phyloP scores from a whole-genome alignment of 768 basidiomycete genomes.

The Leccinum uliginosum region DNA sequence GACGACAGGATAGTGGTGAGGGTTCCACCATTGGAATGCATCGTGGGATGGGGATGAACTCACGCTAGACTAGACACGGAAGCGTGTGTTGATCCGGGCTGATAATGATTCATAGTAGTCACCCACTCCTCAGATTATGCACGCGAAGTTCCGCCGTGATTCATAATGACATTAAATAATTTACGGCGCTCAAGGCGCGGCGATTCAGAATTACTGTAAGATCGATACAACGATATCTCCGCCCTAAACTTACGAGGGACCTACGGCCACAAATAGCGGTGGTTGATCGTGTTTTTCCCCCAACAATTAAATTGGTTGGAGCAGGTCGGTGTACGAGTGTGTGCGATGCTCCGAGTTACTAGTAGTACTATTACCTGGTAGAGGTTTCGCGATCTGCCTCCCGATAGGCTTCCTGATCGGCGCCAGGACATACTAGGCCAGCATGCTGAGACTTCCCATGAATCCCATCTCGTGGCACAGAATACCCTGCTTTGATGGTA shows the following conservation, averaged over 20 bases:
- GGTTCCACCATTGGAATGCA: background rate
- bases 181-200: constrained; percentile 23
- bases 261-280: constrained; percentile 6
- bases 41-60: background rate
- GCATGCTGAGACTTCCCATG: constrained; percentile 2
- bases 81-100: constrained; percentile 11
- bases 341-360: too few species aligned
- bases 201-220: background rate
- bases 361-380: constrained; percentile 12
- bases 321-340: background rate
- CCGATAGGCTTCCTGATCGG: constrained; percentile 22
- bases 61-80: too few species aligned
- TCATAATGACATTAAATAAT: too few species aligned
- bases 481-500: constrained; percentile 9
- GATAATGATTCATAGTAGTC: too few species aligned
- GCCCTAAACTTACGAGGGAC: constrained; percentile 14
- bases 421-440: constrained; percentile 10
- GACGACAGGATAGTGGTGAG: background rate
- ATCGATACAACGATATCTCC: constrained; percentile 17
- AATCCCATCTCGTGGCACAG: constrained; percentile 18
- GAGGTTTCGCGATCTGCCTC: constrained; percentile 17
- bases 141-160: too few species aligned
- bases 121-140: too few species aligned
- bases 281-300: background rate
- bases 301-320: constrained; percentile 4